These are phyloP conservation scores for Penicillium cinerascens DNA, from an alignment of 495 filamentous ascomycete genomes.

Conservation along the genomic window DNA sequence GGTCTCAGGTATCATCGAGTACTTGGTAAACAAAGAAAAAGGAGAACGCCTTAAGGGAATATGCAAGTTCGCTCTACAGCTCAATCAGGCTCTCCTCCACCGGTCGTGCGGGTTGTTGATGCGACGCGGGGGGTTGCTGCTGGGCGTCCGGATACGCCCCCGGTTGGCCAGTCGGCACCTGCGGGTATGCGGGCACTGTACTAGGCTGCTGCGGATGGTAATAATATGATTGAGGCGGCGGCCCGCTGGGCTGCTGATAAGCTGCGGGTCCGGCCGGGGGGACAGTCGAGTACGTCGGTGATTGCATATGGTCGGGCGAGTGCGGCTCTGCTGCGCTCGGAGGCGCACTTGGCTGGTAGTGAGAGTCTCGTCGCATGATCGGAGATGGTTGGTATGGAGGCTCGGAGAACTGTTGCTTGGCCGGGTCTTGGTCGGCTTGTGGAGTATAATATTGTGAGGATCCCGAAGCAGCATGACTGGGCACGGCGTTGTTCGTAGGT, in stretches of 20 bases:
- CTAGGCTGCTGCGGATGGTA: slow-evolving; percentile 47
- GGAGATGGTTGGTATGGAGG: slow-evolving; percentile 27
- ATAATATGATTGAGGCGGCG: slow-evolving; percentile 37
- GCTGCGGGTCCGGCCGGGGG: slow-evolving; percentile 17
- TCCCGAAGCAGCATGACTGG: slow-evolving; percentile 15
- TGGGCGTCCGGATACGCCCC: slow-evolving; percentile 65
- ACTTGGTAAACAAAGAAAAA: slow-evolving; percentile 2
- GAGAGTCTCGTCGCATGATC: slow-evolving; percentile 29
- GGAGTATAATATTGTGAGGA: slow-evolving; percentile 33
- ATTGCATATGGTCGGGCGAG: slow-evolving; percentile 26
- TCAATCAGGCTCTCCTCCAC: slow-evolving; percentile 94
- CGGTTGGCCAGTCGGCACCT: slow-evolving; percentile 30
- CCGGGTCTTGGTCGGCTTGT: slow-evolving; percentile 22
- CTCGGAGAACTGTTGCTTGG: slow-evolving; percentile 20
- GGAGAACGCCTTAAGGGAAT: slow-evolving; percentile 2
- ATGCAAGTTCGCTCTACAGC: slow-evolving; percentile 31
- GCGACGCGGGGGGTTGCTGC: slow-evolving; percentile 34
- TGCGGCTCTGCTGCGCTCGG: slow-evolving; percentile 29
- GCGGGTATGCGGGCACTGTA: slow-evolving; percentile 34
- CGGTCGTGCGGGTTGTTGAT: slow-evolving; percentile 43
- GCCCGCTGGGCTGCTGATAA: slow-evolving; percentile 29
- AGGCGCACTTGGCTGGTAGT: slow-evolving; percentile 32
- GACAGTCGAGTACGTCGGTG: slow-evolving; percentile 30
- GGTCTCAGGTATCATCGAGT: slow-evolving; percentile 25
- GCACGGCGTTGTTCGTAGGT: slow-evolving; percentile 18